Evolutionary conservation across 805 yeast species (phyloP).

Genomic region (Yarrowia yakushimensis): DNA sequence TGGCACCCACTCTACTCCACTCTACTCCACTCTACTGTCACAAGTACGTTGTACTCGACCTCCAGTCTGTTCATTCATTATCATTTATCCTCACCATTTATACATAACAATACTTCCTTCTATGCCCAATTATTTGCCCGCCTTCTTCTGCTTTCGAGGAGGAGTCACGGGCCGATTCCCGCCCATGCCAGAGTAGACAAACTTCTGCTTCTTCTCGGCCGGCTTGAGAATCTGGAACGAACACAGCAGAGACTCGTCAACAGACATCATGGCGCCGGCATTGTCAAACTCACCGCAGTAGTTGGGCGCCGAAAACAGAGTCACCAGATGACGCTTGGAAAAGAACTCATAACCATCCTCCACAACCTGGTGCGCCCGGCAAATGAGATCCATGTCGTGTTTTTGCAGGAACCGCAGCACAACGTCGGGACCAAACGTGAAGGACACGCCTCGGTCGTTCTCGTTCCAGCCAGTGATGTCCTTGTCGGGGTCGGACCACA

Average conservation of each 20-base stretch:
- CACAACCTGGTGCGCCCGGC: conserved; percentile 98
- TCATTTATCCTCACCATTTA: conserved; percentile 21
- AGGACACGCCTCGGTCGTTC: conserved; percentile 97
- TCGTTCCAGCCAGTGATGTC: conserved; percentile 99
- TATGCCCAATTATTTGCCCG: conserved; percentile 23
- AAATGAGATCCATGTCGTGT: conserved; percentile 96
- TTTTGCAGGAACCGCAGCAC: conserved; percentile 93
- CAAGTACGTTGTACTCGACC: too few species aligned
- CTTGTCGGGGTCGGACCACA: conserved; percentile 99
- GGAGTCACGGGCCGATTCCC: conserved; percentile 54
- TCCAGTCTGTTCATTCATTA: conserved; percentile 20
- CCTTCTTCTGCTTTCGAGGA: conserved; percentile 48
- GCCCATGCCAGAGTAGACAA: conserved; percentile 39
- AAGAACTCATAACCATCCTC: conserved; percentile 99
- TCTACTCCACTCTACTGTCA: too few species aligned
- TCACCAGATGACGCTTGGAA: conserved; percentile 91
- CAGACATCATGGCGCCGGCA: conserved; percentile 99
- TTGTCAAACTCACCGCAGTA: conserved; percentile 99
- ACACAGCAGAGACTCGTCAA: conserved; percentile 91
- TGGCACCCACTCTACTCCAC: too few species aligned
- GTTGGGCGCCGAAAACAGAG: conserved; percentile 94
- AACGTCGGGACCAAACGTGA: conserved; percentile 99
- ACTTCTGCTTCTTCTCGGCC: conserved; percentile 90
- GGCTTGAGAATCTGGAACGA: conserved; percentile 92
- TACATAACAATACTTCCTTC: conserved; percentile 23